Evolutionary conservation across 2,329 filamentous ascomycete genomes (phyloP).

Genomic region (Trichoderma gracile): DNA sequence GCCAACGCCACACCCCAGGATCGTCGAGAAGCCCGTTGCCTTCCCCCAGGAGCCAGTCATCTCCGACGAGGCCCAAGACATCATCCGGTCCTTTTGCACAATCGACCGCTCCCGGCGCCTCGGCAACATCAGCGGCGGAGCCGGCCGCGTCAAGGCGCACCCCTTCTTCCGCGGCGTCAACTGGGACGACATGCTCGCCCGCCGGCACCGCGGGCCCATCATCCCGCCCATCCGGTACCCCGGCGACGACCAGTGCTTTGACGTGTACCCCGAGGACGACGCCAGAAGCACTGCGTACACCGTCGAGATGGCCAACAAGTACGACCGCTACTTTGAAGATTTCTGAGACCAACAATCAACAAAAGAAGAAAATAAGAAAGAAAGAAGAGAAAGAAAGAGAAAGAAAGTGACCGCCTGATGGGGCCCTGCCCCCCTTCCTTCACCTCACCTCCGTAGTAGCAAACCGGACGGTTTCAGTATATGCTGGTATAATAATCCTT

Average conservation of each 20-base stretch:
- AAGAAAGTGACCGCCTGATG: too few species aligned
- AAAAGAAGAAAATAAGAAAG: too few species aligned
- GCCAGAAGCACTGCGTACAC: conserved; percentile 66
- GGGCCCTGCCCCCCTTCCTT: too few species aligned
- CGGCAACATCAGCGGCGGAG: conserved; percentile 76
- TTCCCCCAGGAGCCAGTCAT: conserved; percentile 69
- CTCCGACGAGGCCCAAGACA: conserved; percentile 68
- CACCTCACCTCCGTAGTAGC: too few species aligned
- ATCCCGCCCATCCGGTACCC: conserved; percentile 71
- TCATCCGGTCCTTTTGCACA: conserved; percentile 75
- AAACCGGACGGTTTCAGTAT: too few species aligned
- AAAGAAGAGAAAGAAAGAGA: too few species aligned
- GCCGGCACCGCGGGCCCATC: conserved; percentile 68
- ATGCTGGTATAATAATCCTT: too few species aligned
- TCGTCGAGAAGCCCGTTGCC: conserved; percentile 73
- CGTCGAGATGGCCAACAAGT: conserved; percentile 66
- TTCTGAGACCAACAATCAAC: conserved; percentile 59
- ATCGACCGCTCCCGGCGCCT: conserved; percentile 76
- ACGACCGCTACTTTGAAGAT: conserved; percentile 69
- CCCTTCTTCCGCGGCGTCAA: conserved; percentile 72
- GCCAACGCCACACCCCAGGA: conserved; percentile 50
- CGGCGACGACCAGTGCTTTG: conserved; percentile 79
- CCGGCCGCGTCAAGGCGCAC: conserved; percentile 70
- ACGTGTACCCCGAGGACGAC: conserved; percentile 78
- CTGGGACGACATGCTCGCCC: conserved; percentile 71